Conservation (phyloP, 2,329 filamentous ascomycete genomes). For the Epichloe bromicola region DNA sequence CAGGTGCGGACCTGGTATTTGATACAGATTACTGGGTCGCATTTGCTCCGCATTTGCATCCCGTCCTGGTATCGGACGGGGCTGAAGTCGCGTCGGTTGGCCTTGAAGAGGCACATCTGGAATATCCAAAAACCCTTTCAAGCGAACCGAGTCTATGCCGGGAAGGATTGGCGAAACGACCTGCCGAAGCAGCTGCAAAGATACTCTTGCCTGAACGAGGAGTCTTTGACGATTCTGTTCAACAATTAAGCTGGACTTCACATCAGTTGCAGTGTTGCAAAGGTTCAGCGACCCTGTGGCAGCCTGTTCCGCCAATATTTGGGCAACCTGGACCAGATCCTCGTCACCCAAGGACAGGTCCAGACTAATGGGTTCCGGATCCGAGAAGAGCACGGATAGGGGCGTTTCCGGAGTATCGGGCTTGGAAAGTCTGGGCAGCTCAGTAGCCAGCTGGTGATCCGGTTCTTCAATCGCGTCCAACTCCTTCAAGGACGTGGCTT, state of each 20-base stretch:
- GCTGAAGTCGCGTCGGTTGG: slow-evolving; percentile 38
- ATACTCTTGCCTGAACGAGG: slow-evolving; percentile 30
- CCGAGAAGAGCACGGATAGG: slow-evolving; percentile 42
- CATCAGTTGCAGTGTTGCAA: slow-evolving; percentile 12
- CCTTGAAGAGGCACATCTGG: slow-evolving; percentile 42
- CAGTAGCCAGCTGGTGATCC: slow-evolving; percentile 33
- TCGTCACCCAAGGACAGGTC: slow-evolving; percentile 38
- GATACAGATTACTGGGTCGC: slow-evolving; percentile 42
- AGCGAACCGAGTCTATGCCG: slow-evolving; percentile 22
- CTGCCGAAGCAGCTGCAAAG: slow-evolving; percentile 33
- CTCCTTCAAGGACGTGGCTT: slow-evolving; percentile 38
- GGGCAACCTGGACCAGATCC: slow-evolving; percentile 53
- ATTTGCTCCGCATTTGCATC: slow-evolving; percentile 31
- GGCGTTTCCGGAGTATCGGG: slow-evolving; percentile 36
- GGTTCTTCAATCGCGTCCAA: slow-evolving; percentile 32
- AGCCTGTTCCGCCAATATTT: slow-evolving; percentile 60
- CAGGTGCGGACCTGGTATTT: slow-evolving; percentile 55
- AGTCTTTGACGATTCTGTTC: slow-evolving; percentile 28
- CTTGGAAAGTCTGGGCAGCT: slow-evolving; percentile 35
- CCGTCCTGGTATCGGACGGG: slow-evolving; percentile 30
- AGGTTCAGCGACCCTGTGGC: slow-evolving; percentile 36
- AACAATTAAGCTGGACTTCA: slow-evolving; percentile 12
- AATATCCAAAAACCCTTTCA: slow-evolving; percentile 41
- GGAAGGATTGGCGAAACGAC: slow-evolving; percentile 32
- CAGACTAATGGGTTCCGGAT: slow-evolving; percentile 39